Conservation (phyloP, 768 basidiomycete genomes). For the Tylopilus sp. region DNA sequence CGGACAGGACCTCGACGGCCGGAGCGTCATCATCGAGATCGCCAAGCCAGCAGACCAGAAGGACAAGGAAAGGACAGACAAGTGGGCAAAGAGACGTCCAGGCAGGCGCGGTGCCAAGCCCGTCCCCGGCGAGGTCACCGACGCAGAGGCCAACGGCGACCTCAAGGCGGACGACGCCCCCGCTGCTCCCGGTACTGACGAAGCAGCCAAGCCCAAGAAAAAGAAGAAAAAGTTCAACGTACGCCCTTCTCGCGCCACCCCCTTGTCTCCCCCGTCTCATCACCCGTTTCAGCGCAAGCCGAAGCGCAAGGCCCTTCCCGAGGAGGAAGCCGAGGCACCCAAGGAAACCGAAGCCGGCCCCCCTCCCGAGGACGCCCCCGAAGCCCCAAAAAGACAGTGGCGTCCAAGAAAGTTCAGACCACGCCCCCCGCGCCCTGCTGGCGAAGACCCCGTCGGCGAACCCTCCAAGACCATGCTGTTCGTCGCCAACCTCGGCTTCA, state of each 20-base stretch:
- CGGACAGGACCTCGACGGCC: constrained; percentile 87
- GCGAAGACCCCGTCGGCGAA: constrained; percentile 83
- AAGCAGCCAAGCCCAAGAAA: constrained; percentile 67
- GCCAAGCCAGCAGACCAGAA: constrained; percentile 91
- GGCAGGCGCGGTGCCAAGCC: constrained; percentile 85
- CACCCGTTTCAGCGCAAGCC: constrained; percentile 50
- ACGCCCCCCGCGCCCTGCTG: constrained; percentile 64
- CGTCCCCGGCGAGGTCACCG: constrained; percentile 85
- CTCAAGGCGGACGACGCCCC: constrained; percentile 51
- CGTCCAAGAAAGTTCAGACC: constrained; percentile 59
- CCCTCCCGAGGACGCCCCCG: constrained; percentile 38
- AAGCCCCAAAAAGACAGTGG: constrained; percentile 40
- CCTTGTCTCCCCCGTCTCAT: constrained; percentile 7
- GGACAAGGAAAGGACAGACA: constrained; percentile 74
- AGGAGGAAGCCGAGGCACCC: constrained; percentile 28
- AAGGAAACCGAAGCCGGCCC: constrained; percentile 30
- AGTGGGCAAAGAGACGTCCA: constrained; percentile 72
- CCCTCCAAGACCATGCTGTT: constrained; percentile 89
- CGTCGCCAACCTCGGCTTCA: constrained; percentile 97
- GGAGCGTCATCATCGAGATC: constrained; percentile 86
- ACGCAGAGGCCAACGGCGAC: constrained; percentile 85
- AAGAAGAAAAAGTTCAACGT: constrained; percentile 74
- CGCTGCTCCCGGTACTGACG: constrained; percentile 46
- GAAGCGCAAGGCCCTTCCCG: constrained; percentile 38
- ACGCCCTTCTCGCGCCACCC: constrained; percentile 7